A percentile compares a stretch with the other conserved stretches of the same genome.
Evolutionary conservation across 768 basidiomycete species (phyloP).

Genomic region (Amanita molliuscula): DNA sequence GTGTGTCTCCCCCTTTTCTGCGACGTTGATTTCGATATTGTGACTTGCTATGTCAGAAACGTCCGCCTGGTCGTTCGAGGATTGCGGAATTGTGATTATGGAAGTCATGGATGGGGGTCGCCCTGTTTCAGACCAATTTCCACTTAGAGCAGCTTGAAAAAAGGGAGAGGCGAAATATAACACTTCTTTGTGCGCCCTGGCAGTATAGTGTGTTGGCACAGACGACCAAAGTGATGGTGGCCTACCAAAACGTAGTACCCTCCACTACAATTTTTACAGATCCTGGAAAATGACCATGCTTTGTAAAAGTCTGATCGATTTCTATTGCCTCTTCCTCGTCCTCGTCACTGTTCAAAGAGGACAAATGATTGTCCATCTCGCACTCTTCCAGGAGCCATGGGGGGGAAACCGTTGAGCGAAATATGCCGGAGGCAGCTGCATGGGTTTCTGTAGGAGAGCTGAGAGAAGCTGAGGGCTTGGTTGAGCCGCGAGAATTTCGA

Average conservation of each 20-base stretch:
- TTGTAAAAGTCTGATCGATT: conserved; percentile 71
- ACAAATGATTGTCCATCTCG: conserved; percentile 59
- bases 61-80: conserved; percentile 22
- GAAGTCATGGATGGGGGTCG: conserved; percentile 73
- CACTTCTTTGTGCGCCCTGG: conserved; percentile 86
- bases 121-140: conserved; percentile 87
- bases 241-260: conserved; percentile 84
- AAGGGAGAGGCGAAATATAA: conserved; percentile 91
- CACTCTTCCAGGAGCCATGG: conserved; percentile 74
- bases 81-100: conserved; percentile 76
- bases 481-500: conserved; percentile 67
- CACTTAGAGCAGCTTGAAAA: conserved; percentile 85
- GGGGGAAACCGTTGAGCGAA: conserved; percentile 70
- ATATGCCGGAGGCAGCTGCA: conserved; percentile 78
- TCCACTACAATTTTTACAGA: conserved; percentile 89
- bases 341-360: conserved; percentile 56
- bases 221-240: conserved; percentile 8
- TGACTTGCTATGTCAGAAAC: background rate
- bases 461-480: conserved; percentile 70
- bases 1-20: background rate
- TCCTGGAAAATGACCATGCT: conserved; percentile 59
- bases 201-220: conserved; percentile 5
- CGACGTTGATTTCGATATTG: background rate
- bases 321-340: conserved; percentile 67
- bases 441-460: conserved; percentile 84